Percentiles rank a stretch among this genome's conserved stretches.
phyloP scores from a whole-genome alignment of 768 basidiomycete species.

The Phlegmacium glaucopus region DNA sequence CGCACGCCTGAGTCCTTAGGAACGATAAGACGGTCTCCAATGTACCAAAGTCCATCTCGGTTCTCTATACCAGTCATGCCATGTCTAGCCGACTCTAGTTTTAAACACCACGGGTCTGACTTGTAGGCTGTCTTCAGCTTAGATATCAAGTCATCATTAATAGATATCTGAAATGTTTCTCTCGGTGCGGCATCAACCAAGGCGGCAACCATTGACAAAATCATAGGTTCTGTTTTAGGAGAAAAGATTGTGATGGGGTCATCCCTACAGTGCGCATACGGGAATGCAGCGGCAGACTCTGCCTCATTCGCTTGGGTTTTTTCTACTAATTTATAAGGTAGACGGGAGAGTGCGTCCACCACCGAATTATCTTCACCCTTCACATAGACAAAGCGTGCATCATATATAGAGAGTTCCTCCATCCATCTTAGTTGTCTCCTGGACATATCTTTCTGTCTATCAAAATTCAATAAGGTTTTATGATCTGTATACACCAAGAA shows the following conservation, averaged over 20 bases:
- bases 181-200: too few relatives aligned
- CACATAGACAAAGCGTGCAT: constrained; percentile 30
- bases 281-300: neutral
- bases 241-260: too few relatives aligned
- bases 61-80: neutral
- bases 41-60: neutral
- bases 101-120: neutral
- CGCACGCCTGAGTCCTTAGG: neutral
- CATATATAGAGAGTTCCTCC: constrained; percentile 32
- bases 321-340: neutral
- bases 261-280: neutral
- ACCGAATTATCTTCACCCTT: constrained; percentile 30
- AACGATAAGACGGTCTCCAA: neutral
- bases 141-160: too few relatives aligned
- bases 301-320: neutral
- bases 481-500: constrained; percentile 35
- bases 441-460: constrained; percentile 18
- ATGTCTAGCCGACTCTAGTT: neutral
- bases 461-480: constrained; percentile 29
- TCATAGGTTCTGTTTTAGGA: too few relatives aligned
- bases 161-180: too few relatives aligned
- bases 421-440: constrained; percentile 20
- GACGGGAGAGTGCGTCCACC: constrained; percentile 30
- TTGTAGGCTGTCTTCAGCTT: neutral
- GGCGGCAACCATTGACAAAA: too few relatives aligned